These are phyloP conservation scores for Dioszegia aurantiaca DNA, from an alignment of 768 basidiomycete species.

Conservation along the genomic window DNA sequence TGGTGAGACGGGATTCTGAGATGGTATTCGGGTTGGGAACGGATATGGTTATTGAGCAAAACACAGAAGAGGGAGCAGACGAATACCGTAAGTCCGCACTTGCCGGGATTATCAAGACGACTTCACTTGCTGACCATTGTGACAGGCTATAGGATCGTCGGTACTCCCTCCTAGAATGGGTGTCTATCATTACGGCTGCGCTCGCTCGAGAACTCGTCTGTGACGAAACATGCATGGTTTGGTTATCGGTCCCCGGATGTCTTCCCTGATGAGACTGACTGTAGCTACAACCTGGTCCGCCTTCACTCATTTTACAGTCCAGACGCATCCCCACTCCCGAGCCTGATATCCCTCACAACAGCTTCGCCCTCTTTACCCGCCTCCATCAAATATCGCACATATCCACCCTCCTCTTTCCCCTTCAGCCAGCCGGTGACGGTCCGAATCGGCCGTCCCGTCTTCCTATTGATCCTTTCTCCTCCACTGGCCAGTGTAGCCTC, in stretches of 20 bases:
- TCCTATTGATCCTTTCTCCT: constrained; percentile 36
- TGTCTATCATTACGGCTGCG: too few species aligned
- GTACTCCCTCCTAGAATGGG: too few species aligned
- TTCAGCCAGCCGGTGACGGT: constrained; percentile 9
- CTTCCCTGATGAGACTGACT: too few species aligned
- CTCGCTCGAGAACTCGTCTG: too few species aligned
- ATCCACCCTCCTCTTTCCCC: constrained; percentile 7
- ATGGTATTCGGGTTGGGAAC: constrained; percentile 25
- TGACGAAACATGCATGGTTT: too few species aligned
- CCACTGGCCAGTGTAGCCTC: constrained; percentile 35
- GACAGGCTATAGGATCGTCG: too few species aligned
- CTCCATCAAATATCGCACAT: constrained; percentile 5
- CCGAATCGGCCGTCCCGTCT: constrained; percentile 45
- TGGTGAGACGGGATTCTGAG: constrained; percentile 24
- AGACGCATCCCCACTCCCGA: too few species aligned
- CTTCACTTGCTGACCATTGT: too few species aligned
- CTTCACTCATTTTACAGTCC: too few species aligned
- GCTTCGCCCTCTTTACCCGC: constrained; percentile 7
- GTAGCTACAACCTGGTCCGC: too few species aligned
- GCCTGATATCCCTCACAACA: neutral
- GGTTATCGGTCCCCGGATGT: too few species aligned
- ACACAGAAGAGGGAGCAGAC: neutral
- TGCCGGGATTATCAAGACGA: too few species aligned
- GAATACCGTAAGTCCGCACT: constrained; percentile 2
- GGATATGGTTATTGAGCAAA: constrained; percentile 21